Evolutionary conservation across 1,139 yeast genomes (phyloP), one percentile per base, ranked within the genome.

Genomic region (Saccharomyces pastorianus): DNA sequence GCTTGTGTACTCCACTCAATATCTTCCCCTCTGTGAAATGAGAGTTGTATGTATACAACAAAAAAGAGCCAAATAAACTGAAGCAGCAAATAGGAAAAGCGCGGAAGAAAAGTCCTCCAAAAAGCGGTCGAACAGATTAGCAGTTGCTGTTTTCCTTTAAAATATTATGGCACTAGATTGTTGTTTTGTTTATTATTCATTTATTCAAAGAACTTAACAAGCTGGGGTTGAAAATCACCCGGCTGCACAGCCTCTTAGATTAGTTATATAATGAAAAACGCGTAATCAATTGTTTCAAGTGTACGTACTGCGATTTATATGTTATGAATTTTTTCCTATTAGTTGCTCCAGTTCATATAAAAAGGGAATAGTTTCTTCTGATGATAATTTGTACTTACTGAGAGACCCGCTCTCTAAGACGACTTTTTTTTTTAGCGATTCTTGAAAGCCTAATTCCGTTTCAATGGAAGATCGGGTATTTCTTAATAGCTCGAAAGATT

Each of bases 401-500:
- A 38, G 44, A 38, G 23, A 17, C 44, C 44, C 13, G 44, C 44
- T 38, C 31, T 42, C 32, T 32, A 41, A 34, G 7, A 25, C 6
- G 17, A 4, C 28, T 2, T 46, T 6, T 5, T n/a, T 11, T 46
- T 23, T 46, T 46, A 23, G 14, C 13, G 28, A 8, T 23, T 23
- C 9, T 7, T 11, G 13, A 17, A 38, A 20, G 13, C 25, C 44
- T 9, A 38, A 17, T 6, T 17, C 13, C 3, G 3, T 11, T 50
- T 48, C 27, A 28, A 17, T 34, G 44, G 56, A 50, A 55, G 47
- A 52, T 55, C 32, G 55, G 9, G 46, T 56, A 5, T 55, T 51
- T 44, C 60, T 59, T 46, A 67, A 53, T 25, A 67, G 52, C 51
- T 65, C 70, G 49, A 67, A 63, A 13, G 70, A 65, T 52, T 67